These are phyloP conservation scores for Aspergillus fructus DNA, from an alignment of 2,329 filamentous ascomycete species.

Conservation along the genomic window DNA sequence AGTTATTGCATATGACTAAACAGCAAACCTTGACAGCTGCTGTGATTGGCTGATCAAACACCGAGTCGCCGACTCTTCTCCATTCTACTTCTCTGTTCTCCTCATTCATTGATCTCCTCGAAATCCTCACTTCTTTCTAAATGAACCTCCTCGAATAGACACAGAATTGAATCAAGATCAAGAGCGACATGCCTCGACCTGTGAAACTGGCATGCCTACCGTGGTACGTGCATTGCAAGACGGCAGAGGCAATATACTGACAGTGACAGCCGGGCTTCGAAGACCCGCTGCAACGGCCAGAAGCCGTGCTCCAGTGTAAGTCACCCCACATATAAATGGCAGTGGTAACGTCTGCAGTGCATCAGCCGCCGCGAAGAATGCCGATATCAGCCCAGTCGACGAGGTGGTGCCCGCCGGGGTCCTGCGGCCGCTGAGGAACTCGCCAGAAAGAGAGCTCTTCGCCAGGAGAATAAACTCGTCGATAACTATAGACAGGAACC, in stretches of 20 bases:
- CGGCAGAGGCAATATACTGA: neutral
- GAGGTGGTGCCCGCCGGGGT: slow-evolving; percentile 11
- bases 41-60: no score
- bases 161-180: no score
- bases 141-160: no score
- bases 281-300: slow-evolving; percentile 25
- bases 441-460: neutral
- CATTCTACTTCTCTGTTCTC: no score
- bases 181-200: neutral
- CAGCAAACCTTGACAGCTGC: no score
- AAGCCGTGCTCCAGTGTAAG: slow-evolving; percentile 22
- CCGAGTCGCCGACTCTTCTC: neutral
- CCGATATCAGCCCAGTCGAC: slow-evolving; percentile 9
- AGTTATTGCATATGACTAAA: no score
- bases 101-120: no score
- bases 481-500: no score
- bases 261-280: slow-evolving; percentile 19
- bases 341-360: neutral
- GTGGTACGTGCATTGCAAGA: slow-evolving; percentile 13
- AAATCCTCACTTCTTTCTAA: no score
- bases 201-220: slow-evolving; percentile 23
- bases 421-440: neutral
- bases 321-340: neutral
- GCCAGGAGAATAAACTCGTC: neutral
- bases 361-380: neutral